phyloP scores from a whole-genome alignment of 139 green algal genomes.

The Microglena sp. region DNA sequence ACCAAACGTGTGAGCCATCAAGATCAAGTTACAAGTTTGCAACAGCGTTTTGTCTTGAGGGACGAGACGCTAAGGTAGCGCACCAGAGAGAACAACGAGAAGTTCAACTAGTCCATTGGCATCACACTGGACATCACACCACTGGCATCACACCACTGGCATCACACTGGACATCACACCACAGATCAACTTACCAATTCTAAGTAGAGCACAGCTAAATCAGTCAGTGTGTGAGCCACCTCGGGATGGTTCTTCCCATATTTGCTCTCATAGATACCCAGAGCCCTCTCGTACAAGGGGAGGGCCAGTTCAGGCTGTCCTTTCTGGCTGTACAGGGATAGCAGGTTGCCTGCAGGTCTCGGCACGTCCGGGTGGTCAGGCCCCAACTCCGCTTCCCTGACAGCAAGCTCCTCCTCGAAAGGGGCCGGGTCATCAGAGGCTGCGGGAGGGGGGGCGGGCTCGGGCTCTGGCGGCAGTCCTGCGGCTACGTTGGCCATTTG shows the following conservation, averaged over 20 bases:
- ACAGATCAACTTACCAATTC: slow-evolving; percentile 71
- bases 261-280: slow-evolving; percentile 64
- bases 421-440: slow-evolving; percentile 32
- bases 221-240: slow-evolving; percentile 85
- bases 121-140: too few species aligned
- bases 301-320: slow-evolving; percentile 39
- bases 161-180: too few species aligned
- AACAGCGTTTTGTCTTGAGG: too few species aligned
- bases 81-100: too few species aligned
- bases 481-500: neutral
- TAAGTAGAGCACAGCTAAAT: slow-evolving; percentile 84
- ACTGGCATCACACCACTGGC: too few species aligned
- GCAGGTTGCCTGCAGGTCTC: slow-evolving; percentile 71
- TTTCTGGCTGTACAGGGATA: slow-evolving; percentile 70
- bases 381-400: slow-evolving; percentile 39
- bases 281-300: slow-evolving; percentile 77
- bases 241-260: slow-evolving; percentile 61
- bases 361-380: slow-evolving; percentile 56
- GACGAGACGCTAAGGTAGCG: too few species aligned
- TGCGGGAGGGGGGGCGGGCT: neutral
- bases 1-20: too few species aligned
- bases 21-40: too few species aligned
- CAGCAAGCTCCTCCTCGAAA: slow-evolving; percentile 49
- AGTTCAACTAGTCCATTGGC: too few species aligned
- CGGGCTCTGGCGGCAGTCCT: neutral